Base-by-base conservation (phyloP, 2,329 filamentous ascomycete genomes). In the Botryotinia globosa region DNA sequence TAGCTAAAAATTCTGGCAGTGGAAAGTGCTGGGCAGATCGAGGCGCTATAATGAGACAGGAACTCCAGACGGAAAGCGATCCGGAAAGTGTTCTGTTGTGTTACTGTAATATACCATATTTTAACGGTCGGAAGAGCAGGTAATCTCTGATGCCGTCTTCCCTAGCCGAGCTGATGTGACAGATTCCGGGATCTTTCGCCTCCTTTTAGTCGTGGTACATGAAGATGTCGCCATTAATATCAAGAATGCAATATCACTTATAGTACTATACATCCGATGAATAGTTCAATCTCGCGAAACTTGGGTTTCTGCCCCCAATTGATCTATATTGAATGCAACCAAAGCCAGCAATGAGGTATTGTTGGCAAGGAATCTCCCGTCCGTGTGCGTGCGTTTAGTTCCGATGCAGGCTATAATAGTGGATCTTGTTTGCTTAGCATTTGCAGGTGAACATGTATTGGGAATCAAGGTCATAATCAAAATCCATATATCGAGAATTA, bases 371-470 rank as follows among this genome's bases (percentile, higher is more conserved):
- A 63, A 29, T n/a, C 39, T 18, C 34, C 25, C 16, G 64, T 10
- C 4, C 64, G 34, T 56, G 34, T 44, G 6, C 18, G 64, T 54
- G 44, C 20, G 48, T 67, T 63, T 66, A 12, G 9, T 39, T 66
- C 64, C 64, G 64, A 66, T 66, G 64, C 45, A 54, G 64, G 45
- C 32, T 51, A 45, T 37, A 45, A 51, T 4, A 39, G 22, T 66
- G 45, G 32, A 66, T 34, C 29, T 54, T 54, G 2, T 54, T 66
- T 39, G 34, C 9, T 54, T 54, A 66, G 45, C 45, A 29, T n/a
- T 54, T 18, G 37, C 18, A 39, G 32, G 29, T 65, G 29, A 32
- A 12, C 22, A n/a, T 34, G 62, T 42, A 34, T 25, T 51, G 32
- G 42, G 16, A 69, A 34, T 42, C 18, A 32, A 37, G 45, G 29